Percentiles rank a stretch among this genome's conserved stretches.
These are phyloP conservation scores for Penicillium crystallinum DNA, from an alignment of 495 filamentous ascomycete species.

Conservation along the genomic window DNA sequence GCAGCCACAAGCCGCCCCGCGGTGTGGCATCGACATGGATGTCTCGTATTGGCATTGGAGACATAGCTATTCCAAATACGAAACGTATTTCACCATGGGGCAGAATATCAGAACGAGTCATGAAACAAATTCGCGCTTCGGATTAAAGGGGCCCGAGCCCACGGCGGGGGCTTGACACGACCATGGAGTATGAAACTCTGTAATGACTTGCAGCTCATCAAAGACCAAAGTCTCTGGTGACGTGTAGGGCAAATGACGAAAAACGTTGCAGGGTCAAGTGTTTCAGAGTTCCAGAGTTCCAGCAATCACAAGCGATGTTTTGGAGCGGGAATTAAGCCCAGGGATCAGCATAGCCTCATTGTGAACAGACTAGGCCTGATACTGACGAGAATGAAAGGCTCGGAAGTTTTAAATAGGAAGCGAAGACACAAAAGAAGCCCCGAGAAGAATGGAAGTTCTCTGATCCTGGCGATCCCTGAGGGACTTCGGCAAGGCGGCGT, in stretches of 20 bases:
- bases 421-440: not conserved
- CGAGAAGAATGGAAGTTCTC: not conserved
- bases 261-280: not conserved
- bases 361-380: not conserved
- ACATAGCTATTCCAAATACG: not conserved
- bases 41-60: not conserved
- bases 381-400: not conserved
- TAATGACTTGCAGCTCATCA: not conserved
- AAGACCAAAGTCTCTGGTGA: not conserved
- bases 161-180: not conserved
- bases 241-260: not conserved
- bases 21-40: not conserved
- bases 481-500: conserved; percentile 32
- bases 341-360: conserved; percentile 5
- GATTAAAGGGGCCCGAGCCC: not conserved
- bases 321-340: not conserved
- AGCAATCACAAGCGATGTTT: conserved; percentile 8
- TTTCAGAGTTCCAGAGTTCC: not conserved
- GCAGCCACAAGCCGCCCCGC: conserved; percentile 5
- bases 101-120: not conserved
- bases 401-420: not conserved
- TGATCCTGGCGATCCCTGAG: conserved; percentile 4
- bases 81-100: not conserved
- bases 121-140: not conserved
- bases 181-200: not conserved